Percentiles rank a stretch among this genome's conserved stretches.
Evolutionary conservation across 257 asterid species (phyloP).

Genomic region (Echium plantagineum): DNA sequence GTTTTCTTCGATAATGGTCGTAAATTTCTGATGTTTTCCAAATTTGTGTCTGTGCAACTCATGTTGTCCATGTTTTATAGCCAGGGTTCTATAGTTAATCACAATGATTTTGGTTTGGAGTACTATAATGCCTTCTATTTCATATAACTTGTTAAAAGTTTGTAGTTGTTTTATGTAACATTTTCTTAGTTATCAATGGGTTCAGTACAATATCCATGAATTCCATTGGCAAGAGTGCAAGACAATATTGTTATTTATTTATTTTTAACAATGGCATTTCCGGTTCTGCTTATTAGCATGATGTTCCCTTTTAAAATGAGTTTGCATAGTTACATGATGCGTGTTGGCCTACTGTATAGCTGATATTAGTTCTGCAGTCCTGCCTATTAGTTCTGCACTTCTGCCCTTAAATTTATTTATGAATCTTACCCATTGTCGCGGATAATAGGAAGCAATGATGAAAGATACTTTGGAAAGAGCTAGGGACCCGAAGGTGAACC

Average conservation of each 20-base stretch:
- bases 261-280: no score
- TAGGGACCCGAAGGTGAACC: conserved; percentile 58
- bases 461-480: conserved; percentile 82
- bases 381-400: no score
- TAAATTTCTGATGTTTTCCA: neutral
- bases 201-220: neutral
- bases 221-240: neutral
- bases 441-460: conserved; percentile 75
- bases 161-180: neutral
- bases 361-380: no score
- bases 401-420: neutral
- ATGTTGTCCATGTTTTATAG: neutral
- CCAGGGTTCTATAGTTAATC: no score
- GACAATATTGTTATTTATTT: neutral
- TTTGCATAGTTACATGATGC: neutral
- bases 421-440: neutral
- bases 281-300: neutral
- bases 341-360: neutral
- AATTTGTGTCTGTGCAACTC: no score
- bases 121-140: neutral
- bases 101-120: neutral
- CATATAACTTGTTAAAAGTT: neutral
- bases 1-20: neutral
- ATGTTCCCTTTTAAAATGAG: no score
- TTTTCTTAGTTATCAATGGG: neutral